Evolutionary conservation across 1,284 basidiomycete genomes (phyloP), one percentile per base, ranked within the genome.

Genomic region (Fomitopsis betulina): DNA sequence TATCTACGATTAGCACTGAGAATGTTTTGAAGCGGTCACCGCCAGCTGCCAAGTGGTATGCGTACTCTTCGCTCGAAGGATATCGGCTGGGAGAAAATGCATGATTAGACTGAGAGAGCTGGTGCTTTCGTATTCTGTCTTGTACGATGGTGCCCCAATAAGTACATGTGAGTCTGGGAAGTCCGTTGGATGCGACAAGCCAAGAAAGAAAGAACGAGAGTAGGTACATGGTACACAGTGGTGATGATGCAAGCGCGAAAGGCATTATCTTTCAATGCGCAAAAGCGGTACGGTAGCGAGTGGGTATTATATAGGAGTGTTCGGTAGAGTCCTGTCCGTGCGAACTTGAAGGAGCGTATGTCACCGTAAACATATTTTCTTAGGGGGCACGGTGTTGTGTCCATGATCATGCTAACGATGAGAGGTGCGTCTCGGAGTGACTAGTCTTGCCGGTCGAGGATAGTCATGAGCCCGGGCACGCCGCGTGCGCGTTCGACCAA

Each of bases 401-500:
- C 25, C 45, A 17, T 9, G 12, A 5, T 25, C 45, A n/a, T 30
- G 7, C 19, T 2, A 12, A 13, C 5, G 21, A 6, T 2, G 45
- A 4, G 6, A 5, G 25, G 5, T 25, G 12, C 4, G 27, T 47
- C 13, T 37, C 13, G n/a, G 17, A 17, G 32, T 1, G 0, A 30
- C 35, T 8, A 51, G 6, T 56, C 54, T 27, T 37, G 47, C 3
- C 55, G 30, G 38, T 56, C 55, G 56, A 72, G 21, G 58, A 75
- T 69, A 55, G 72, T 75, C 74, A 75, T 75, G 43, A 75, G 65
- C 12, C 73, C 74, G 5, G 70, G 72, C 33, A 75, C 66, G 57
- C 69, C 65, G 40, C 61, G 63, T 32, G 68, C 69, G 30, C 70
- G 64, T 37, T 72, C 68, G 54, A 75, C 67, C 1, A 68, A 67